These are phyloP conservation scores for Hypholoma fasciculare DNA, from an alignment of 768 basidiomycete species.

Conservation along the genomic window DNA sequence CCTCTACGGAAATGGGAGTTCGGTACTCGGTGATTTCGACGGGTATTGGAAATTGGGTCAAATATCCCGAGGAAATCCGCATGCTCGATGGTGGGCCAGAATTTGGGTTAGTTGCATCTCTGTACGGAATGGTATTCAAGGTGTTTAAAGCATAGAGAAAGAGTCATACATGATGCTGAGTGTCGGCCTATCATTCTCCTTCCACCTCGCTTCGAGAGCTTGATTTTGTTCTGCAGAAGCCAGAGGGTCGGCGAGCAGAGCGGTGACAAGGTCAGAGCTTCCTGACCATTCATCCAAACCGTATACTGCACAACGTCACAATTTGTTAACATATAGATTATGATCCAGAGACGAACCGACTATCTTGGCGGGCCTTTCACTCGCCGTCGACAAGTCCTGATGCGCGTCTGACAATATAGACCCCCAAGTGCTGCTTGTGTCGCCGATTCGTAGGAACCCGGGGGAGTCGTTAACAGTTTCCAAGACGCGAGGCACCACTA, in stretches of 20 bases:
- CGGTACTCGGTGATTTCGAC: conserved; percentile 48
- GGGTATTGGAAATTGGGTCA: conserved; percentile 54
- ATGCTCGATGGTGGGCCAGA: conserved; percentile 21
- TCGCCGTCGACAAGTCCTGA: conserved; percentile 31
- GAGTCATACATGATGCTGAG: conserved; percentile 42
- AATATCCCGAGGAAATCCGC: conserved; percentile 47
- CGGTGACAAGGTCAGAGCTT: conserved; percentile 61
- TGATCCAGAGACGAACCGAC: conserved; percentile 40
- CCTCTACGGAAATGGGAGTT: conserved; percentile 13
- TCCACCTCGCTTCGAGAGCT: conserved; percentile 52
- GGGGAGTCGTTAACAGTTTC: conserved; percentile 12
- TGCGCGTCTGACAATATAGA: conserved; percentile 37
- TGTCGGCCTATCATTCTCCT: conserved; percentile 20
- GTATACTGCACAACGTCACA: conserved; percentile 44
- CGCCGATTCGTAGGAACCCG: conserved; percentile 17
- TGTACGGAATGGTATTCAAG: conserved; percentile 21
- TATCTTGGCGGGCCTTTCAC: conserved; percentile 41
- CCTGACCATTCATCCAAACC: conserved; percentile 55
- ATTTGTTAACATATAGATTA: neutral
- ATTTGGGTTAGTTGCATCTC: conserved; percentile 21
- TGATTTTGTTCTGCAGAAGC: conserved; percentile 49
- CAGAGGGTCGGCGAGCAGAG: conserved; percentile 72
- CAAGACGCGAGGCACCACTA: conserved; percentile 46
- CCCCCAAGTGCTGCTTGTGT: conserved; percentile 48
- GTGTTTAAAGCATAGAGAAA: conserved; percentile 13